Evolutionary conservation across 768 basidiomycete genomes (phyloP).

Genomic region (Sarcodon aspratus): DNA sequence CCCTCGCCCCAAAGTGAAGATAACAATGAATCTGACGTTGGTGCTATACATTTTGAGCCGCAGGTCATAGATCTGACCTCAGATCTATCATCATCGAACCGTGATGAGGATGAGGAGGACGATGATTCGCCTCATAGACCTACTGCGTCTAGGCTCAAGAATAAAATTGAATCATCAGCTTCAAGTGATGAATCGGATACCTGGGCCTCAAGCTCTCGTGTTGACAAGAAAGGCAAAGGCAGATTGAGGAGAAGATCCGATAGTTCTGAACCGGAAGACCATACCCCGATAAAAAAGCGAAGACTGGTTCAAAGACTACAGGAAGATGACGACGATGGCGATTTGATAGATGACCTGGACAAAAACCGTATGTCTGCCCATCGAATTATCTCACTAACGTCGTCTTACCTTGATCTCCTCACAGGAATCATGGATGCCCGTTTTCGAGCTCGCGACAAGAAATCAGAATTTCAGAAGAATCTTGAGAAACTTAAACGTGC

Average conservation of each 20-base stretch:
- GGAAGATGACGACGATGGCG: slow-evolving; percentile 30
- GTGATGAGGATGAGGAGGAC: slow-evolving; percentile 11
- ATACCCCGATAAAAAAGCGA: slow-evolving; percentile 21
- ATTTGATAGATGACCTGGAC: slow-evolving; percentile 38
- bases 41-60: slow-evolving; percentile 39
- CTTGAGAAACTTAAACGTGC: slow-evolving; percentile 58
- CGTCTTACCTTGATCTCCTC: slow-evolving; percentile 1
- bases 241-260: slow-evolving; percentile 10
- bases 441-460: slow-evolving; percentile 48
- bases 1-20: slow-evolving; percentile 7
- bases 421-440: slow-evolving; percentile 55
- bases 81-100: too few species aligned
- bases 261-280: slow-evolving; percentile 8
- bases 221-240: slow-evolving; percentile 8
- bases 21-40: slow-evolving; percentile 32
- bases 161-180: neutral
- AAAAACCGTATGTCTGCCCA: slow-evolving; percentile 34
- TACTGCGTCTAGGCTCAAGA: slow-evolving; percentile 6
- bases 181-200: slow-evolving; percentile 5
- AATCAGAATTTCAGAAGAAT: slow-evolving; percentile 48
- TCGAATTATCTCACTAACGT: slow-evolving; percentile 1
- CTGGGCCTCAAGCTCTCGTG: neutral
- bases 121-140: slow-evolving; percentile 13
- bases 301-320: slow-evolving; percentile 34
- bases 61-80: slow-evolving; percentile 6